Conservation (phyloP, 2,329 filamentous ascomycete species). For the Coleophoma crateriformis region DNA sequence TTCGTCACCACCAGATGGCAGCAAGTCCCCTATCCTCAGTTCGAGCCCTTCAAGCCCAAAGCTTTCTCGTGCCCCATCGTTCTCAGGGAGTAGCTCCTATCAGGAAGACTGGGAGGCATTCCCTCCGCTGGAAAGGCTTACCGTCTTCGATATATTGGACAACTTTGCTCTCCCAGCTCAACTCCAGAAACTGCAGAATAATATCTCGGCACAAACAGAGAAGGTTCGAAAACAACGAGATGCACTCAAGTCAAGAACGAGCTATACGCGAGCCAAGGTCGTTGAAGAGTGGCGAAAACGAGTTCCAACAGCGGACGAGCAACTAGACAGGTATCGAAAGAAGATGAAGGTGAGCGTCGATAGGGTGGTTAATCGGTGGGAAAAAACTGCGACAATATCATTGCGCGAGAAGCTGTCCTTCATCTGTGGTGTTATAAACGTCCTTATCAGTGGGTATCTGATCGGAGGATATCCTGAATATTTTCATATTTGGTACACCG, state of each 20-base stretch:
- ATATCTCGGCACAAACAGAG: slow-evolving; percentile 75
- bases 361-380: slow-evolving; percentile 79
- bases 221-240: slow-evolving; percentile 80
- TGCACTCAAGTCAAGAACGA: slow-evolving; percentile 68
- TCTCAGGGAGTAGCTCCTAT: slow-evolving; percentile 79
- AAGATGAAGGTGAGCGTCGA: slow-evolving; percentile 89
- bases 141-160: slow-evolving; percentile 88
- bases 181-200: slow-evolving; percentile 83
- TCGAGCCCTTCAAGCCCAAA: slow-evolving; percentile 42
- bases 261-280: slow-evolving; percentile 79
- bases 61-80: slow-evolving; percentile 73
- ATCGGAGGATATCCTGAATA: slow-evolving; percentile 80
- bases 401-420: slow-evolving; percentile 92
- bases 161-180: slow-evolving; percentile 88
- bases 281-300: slow-evolving; percentile 89
- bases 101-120: slow-evolving; percentile 85
- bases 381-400: slow-evolving; percentile 82
- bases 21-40: slow-evolving; percentile 47
- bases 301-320: slow-evolving; percentile 82
- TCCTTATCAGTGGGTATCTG: slow-evolving; percentile 92
- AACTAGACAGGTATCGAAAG: slow-evolving; percentile 83
- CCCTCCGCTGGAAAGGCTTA: slow-evolving; percentile 82
- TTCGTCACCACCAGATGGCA: slow-evolving; percentile 38
- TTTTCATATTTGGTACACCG: slow-evolving; percentile 91
- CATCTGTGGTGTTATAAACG: slow-evolving; percentile 93